Evolutionary conservation across 495 filamentous ascomycete species (phyloP).

Genomic region (Neurospora sp.): DNA sequence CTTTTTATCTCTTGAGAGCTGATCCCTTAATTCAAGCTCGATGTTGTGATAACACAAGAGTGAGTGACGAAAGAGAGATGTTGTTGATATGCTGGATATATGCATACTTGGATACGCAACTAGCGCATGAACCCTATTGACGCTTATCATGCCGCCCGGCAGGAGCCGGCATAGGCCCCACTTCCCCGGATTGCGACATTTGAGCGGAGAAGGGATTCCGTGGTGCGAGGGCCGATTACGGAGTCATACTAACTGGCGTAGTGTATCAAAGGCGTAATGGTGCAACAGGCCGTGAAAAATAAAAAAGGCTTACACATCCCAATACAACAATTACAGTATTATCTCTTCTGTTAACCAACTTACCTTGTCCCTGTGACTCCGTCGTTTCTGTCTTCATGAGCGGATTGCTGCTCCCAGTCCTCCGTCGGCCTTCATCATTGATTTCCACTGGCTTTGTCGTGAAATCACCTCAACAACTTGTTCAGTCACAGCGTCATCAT

Average conservation of each 20-base stretch:
- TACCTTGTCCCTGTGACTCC: background rate
- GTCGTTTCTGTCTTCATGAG: background rate
- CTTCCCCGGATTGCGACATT: background rate
- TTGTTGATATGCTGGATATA: background rate
- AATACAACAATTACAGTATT: background rate
- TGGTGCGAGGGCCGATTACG: background rate
- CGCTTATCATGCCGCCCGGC: background rate
- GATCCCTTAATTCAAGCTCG: background rate
- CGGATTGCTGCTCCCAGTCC: background rate
- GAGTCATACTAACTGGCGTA: background rate
- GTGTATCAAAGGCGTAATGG: background rate
- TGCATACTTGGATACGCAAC: background rate
- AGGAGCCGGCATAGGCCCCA: background rate
- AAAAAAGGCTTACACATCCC: background rate
- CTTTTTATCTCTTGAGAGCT: no score
- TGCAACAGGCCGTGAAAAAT: background rate
- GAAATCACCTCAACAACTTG: background rate
- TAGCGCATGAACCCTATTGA: background rate
- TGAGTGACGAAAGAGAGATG: background rate
- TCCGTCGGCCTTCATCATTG: background rate
- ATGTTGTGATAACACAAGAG: background rate
- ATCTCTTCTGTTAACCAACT: background rate
- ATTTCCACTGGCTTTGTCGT: background rate
- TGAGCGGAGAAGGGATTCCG: background rate
- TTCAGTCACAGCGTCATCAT: background rate